phyloP scores from a whole-genome alignment of 1,284 basidiomycete genomes.

The Fomitopsis pinicola region DNA sequence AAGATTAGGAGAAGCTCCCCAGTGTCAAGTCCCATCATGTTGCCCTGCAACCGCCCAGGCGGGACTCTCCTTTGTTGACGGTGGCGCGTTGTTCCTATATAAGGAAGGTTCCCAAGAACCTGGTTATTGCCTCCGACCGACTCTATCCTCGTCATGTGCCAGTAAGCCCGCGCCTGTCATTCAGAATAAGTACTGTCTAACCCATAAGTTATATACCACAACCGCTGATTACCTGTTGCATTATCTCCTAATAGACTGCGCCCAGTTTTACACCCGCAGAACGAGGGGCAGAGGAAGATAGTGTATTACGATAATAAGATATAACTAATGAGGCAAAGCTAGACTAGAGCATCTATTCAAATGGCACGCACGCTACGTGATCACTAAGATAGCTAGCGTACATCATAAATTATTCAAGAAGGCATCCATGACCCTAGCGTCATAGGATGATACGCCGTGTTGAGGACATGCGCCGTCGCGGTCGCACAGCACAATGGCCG shows the following conservation, averaged over 20 bases:
- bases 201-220: no score
- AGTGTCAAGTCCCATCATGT: background rate
- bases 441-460: background rate
- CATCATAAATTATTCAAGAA: background rate
- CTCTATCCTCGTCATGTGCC: no score
- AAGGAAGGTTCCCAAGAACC: background rate
- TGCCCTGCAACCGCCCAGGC: background rate
- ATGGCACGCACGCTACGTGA: background rate
- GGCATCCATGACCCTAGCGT: background rate
- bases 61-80: background rate
- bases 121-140: no score
- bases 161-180: no score
- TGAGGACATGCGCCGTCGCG: background rate
- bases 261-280: background rate
- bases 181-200: no score
- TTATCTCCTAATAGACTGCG: background rate
- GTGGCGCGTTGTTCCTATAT: background rate
- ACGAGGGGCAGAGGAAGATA: background rate
- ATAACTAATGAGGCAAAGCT: background rate
- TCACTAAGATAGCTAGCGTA: background rate
- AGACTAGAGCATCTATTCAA: background rate
- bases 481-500: background rate
- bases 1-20: background rate
- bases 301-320: constrained; percentile 1
- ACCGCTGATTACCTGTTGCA: no score